These are phyloP conservation scores for Lenzites betulinus DNA, from an alignment of 768 basidiomycete genomes.

Conservation along the genomic window DNA sequence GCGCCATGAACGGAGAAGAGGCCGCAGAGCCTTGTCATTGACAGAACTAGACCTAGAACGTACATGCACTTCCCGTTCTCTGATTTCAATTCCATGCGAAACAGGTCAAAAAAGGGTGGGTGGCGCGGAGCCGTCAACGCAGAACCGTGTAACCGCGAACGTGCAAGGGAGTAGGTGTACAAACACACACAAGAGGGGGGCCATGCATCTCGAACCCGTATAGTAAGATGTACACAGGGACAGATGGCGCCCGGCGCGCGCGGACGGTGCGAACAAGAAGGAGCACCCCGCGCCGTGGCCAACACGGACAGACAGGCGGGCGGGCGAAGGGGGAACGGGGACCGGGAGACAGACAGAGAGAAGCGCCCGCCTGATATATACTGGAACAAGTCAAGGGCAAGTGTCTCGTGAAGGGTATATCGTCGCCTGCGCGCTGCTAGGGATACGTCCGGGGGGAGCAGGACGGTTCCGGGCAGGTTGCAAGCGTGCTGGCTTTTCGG, in stretches of 20 bases:
- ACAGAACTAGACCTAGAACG: slow-evolving; percentile 13
- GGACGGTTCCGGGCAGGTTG: neutral
- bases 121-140: neutral
- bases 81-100: neutral
- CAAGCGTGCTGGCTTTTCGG: slow-evolving; percentile 1
- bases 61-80: slow-evolving; percentile 6
- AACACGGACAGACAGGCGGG: slow-evolving; percentile 3
- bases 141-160: neutral
- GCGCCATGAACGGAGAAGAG: too few species aligned
- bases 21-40: neutral
- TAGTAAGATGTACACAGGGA: slow-evolving; percentile 7
- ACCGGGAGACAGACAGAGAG: neutral
- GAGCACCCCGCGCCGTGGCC: neutral
- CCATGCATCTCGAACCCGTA: slow-evolving; percentile 7
- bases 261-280: neutral
- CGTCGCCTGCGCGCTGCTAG: neutral
- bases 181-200: slow-evolving; percentile 8
- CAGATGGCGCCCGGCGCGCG: slow-evolving; percentile 1
- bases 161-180: slow-evolving; percentile 5
- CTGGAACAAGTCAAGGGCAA: neutral
- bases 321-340: slow-evolving; percentile 6
- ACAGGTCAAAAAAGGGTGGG: neutral
- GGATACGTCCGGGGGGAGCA: neutral
- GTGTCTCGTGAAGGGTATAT: slow-evolving; percentile 14
- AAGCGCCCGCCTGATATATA: slow-evolving; percentile 18